Conservation (phyloP, 2,329 filamentous ascomycete genomes). For the Exophiala aquamarina region DNA sequence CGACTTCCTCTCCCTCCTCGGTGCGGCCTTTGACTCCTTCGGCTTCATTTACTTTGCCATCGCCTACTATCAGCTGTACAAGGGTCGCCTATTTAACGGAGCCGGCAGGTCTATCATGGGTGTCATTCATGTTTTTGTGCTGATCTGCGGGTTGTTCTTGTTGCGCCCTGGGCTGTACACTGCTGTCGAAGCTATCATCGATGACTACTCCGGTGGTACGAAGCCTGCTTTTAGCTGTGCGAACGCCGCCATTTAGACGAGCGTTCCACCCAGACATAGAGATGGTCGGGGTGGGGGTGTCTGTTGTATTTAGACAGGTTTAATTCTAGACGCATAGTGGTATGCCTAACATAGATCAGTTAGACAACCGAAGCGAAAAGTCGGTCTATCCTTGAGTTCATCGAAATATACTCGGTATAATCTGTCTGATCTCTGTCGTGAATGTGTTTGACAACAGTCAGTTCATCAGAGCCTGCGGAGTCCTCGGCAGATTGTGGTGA, state of each 20-base stretch:
- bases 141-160: conserved; percentile 49
- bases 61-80: conserved; percentile 49
- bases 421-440: too few species aligned
- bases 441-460: too few species aligned
- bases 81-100: conserved; percentile 40
- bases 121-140: conserved; percentile 46
- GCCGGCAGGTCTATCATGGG: conserved; percentile 42
- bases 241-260: conserved; percentile 51
- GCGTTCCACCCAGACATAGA: too few species aligned
- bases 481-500: too few species aligned
- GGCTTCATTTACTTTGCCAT: conserved; percentile 54
- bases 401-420: too few species aligned
- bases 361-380: too few species aligned
- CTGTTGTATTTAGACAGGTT: too few species aligned
- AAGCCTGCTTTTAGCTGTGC: conserved; percentile 52
- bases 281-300: too few species aligned
- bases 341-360: too few species aligned
- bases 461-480: too few species aligned
- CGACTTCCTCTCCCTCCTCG: conserved; percentile 50
- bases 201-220: conserved; percentile 46
- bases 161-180: conserved; percentile 55
- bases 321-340: too few species aligned
- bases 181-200: conserved; percentile 53
- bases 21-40: conserved; percentile 51
- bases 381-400: too few species aligned